These are phyloP conservation scores for Acanthamoeba rhysodes DNA, from an alignment of 208 protist genomes.

Conservation along the genomic window DNA sequence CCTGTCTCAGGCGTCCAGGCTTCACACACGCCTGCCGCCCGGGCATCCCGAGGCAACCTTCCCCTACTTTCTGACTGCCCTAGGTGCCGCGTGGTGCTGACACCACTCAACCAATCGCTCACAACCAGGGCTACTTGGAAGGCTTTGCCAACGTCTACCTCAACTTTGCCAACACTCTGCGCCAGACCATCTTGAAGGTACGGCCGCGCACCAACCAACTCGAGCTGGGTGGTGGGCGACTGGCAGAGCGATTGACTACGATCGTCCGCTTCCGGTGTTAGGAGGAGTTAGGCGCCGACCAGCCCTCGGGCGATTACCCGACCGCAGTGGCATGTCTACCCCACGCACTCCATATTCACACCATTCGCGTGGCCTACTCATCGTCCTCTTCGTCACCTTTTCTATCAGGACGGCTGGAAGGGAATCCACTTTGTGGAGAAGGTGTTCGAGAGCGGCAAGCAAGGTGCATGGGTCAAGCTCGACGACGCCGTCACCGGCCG, in stretches of 20 bases:
- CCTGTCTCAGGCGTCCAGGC: not conserved
- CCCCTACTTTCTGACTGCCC: too few species aligned
- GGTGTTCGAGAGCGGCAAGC: not conserved
- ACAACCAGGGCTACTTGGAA: slow-evolving; percentile 19
- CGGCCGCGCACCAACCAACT: not conserved
- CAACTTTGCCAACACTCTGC: slow-evolving; percentile 16
- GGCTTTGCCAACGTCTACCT: slow-evolving; percentile 31
- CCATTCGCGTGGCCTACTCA: too few species aligned
- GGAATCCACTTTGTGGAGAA: slow-evolving; percentile 13
- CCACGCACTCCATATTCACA: not conserved
- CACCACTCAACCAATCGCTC: not conserved
- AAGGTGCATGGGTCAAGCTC: not conserved
- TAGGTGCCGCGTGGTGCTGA: not conserved
- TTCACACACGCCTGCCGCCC: not conserved
- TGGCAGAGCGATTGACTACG: not conserved
- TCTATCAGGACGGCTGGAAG: not conserved
- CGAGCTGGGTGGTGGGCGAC: not conserved
- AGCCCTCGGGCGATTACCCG: slow-evolving; percentile 22
- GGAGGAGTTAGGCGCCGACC: not conserved
- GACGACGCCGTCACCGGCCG: not conserved
- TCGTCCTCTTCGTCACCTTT: not conserved
- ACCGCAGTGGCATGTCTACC: not conserved
- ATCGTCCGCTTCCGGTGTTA: not conserved
- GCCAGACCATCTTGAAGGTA: not conserved
- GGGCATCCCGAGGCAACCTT: not conserved